Percentiles rank a stretch among this genome's conserved stretches.
Conservation (phyloP, 805 yeast genomes). For the Candida maltosa region DNA sequence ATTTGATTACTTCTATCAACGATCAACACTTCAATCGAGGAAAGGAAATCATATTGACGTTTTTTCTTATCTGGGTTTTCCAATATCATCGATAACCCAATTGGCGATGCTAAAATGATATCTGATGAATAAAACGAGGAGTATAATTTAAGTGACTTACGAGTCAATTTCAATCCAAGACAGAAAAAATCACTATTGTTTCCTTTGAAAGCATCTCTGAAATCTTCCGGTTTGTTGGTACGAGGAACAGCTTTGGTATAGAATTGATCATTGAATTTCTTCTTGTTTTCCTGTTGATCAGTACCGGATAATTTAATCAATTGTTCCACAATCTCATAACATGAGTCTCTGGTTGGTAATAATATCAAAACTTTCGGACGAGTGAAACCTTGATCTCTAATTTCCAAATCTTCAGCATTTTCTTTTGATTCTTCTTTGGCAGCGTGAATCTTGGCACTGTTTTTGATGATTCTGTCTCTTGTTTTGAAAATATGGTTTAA, state of each 20-base stretch:
- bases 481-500: constrained; percentile 85
- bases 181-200: constrained; percentile 90
- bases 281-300: constrained; percentile 76
- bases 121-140: constrained; percentile 84
- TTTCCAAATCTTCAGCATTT: constrained; percentile 49
- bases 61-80: constrained; percentile 57
- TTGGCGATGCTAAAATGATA: constrained; percentile 84
- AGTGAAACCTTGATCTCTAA: constrained; percentile 92
- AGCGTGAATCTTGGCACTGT: constrained; percentile 55
- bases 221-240: constrained; percentile 74
- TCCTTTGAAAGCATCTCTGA: constrained; percentile 76
- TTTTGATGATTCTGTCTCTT: constrained; percentile 76
- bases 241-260: constrained; percentile 48
- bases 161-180: constrained; percentile 84
- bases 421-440: constrained; percentile 38
- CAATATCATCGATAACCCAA: constrained; percentile 74
- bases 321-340: constrained; percentile 63
- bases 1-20: constrained; percentile 83
- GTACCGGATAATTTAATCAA: constrained; percentile 62
- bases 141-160: constrained; percentile 81
- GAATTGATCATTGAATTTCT: constrained; percentile 72
- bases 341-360: constrained; percentile 79
- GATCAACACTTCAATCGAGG: constrained; percentile 80
- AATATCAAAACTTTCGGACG: constrained; percentile 84
- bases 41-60: constrained; percentile 74